Evolutionary conservation across 441 rosid genomes (phyloP).

Genomic region (Theobroma grandiflorum): DNA sequence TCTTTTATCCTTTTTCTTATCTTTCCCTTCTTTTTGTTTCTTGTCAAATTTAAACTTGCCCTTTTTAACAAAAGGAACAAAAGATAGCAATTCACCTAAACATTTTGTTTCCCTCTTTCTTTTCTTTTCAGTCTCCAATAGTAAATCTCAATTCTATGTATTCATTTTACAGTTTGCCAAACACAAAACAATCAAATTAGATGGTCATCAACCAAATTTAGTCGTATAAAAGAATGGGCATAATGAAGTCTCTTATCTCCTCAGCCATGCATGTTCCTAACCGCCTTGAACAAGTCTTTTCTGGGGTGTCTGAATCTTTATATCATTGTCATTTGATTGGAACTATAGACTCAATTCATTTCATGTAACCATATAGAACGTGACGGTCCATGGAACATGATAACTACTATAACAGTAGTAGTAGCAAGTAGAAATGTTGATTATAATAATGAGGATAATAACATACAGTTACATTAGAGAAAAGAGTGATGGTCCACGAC

Average conservation of each 20-base stretch:
- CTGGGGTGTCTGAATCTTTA: background rate
- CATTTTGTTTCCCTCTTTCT: background rate
- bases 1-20: background rate
- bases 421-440: too few relatives aligned
- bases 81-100: background rate
- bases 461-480: rapidly evolving
- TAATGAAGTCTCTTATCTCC: background rate
- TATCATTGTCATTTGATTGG: background rate
- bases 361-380: background rate
- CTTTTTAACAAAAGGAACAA: background rate
- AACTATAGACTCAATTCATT: background rate
- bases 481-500: conserved; percentile 10
- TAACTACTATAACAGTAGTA: background rate
- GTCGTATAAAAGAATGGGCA: background rate
- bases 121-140: background rate
- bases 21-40: background rate
- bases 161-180: background rate
- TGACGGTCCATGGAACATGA: background rate
- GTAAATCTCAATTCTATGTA: background rate
- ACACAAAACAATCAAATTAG: background rate
- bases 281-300: background rate
- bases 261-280: background rate
- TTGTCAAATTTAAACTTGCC: background rate
- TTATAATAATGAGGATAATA: background rate
- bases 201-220: too few relatives aligned